phyloP scores from a whole-genome alignment of 352 stramenopile species.

The Phytopythium kandeliae region DNA sequence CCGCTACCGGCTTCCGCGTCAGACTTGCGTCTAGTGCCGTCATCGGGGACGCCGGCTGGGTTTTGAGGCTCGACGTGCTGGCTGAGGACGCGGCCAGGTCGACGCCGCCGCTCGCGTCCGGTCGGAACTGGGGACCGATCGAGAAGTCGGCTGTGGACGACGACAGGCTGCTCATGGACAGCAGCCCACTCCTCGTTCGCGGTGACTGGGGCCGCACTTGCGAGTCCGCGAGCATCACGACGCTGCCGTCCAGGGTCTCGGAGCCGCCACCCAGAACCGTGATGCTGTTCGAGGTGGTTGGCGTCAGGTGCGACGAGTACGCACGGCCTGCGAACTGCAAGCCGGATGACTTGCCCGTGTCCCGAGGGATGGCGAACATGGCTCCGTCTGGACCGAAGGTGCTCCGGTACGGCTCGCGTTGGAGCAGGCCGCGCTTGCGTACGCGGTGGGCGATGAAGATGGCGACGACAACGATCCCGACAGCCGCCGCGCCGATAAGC shows the following conservation, averaged over 20 bases:
- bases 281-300: conserved; percentile 21
- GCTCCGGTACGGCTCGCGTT: conserved; percentile 19
- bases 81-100: conserved; percentile 15
- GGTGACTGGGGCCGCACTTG: conserved; percentile 8
- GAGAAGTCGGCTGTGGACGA: conserved; percentile 27
- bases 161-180: conserved; percentile 14
- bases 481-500: conserved; percentile 32
- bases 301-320: conserved; percentile 9
- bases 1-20: background rate
- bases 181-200: background rate
- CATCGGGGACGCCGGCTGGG: conserved; percentile 4
- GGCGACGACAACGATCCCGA: conserved; percentile 37
- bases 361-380: conserved; percentile 17
- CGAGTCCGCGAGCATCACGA: conserved; percentile 19
- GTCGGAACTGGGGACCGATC: conserved; percentile 25
- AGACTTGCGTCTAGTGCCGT: background rate
- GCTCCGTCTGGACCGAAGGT: conserved; percentile 21
- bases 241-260: conserved; percentile 11
- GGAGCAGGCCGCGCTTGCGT: conserved; percentile 17
- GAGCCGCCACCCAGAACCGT: conserved; percentile 7
- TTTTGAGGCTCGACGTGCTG: conserved; percentile 6
- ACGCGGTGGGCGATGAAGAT: conserved; percentile 43
- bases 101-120: conserved; percentile 23
- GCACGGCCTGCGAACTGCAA: conserved; percentile 14
- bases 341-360: background rate